A percentile compares a stretch with the other conserved stretches of the same genome.
These are phyloP conservation scores for Anaeromyces robustus DNA, from an alignment of 192 early-diverging fungal species.

Conservation along the genomic window DNA sequence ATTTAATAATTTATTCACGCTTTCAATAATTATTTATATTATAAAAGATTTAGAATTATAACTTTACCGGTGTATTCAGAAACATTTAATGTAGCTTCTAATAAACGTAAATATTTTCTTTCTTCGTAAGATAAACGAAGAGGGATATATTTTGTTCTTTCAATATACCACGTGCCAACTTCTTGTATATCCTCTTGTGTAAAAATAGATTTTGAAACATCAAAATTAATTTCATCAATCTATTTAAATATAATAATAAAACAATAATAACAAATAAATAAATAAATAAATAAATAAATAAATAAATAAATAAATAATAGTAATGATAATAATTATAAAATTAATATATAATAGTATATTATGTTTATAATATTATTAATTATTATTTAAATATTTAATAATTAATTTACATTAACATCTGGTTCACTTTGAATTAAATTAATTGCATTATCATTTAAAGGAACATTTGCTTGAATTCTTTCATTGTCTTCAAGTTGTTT, in stretches of 20 bases:
- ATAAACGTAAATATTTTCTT: slow-evolving; percentile 79
- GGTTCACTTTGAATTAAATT: background rate
- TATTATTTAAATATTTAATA: no score
- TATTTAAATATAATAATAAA: background rate
- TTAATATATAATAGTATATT: no score
- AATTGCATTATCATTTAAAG: background rate
- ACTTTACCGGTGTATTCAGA: slow-evolving; percentile 52
- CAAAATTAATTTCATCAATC: background rate
- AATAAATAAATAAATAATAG: no score
- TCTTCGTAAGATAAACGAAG: slow-evolving; percentile 77
- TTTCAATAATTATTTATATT: no score
- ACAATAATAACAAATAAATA: no score
- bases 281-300: no score
- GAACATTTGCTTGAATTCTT: background rate
- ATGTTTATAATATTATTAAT: no score
- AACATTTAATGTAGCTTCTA: slow-evolving; percentile 88
- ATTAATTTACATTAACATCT: background rate
- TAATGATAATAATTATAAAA: no score
- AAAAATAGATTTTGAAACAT: background rate
- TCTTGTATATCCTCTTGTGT: background rate
- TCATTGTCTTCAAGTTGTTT: background rate
- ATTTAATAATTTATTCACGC: no score
- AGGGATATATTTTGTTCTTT: slow-evolving; percentile 87
- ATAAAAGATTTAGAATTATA: no score
- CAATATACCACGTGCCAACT: slow-evolving; percentile 47